Evolutionary conservation across 768 basidiomycete genomes (phyloP).

Genomic region (Filobasidium wieringae): DNA sequence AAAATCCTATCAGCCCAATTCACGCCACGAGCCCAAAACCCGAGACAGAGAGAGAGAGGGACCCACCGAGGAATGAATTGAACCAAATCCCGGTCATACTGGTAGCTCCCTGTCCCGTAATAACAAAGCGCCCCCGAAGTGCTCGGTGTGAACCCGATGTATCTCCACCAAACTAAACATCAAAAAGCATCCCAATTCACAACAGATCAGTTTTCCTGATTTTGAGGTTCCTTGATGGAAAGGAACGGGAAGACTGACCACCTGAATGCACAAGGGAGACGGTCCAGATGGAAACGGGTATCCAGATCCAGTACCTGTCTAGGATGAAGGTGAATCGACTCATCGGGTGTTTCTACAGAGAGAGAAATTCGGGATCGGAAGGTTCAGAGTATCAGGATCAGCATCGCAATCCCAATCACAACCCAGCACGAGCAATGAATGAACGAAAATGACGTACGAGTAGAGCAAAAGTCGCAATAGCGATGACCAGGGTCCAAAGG

Average conservation of each 20-base stretch:
- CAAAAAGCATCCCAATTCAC: too few relatives aligned
- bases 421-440: not conserved
- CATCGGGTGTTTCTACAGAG: slow-evolving; percentile 29
- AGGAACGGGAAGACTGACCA: slow-evolving; percentile 26
- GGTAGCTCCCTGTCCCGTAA: slow-evolving; percentile 16
- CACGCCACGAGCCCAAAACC: not conserved
- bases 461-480: slow-evolving; percentile 31
- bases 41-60: not conserved
- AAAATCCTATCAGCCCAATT: not conserved
- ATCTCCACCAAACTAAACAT: slow-evolving; percentile 26
- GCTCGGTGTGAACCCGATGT: slow-evolving; percentile 23
- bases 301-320: slow-evolving; percentile 21
- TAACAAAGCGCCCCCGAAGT: slow-evolving; percentile 26
- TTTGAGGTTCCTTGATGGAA: too few relatives aligned
- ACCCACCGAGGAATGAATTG: slow-evolving; percentile 34
- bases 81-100: slow-evolving; percentile 21
- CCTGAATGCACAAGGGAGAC: slow-evolving; percentile 28
- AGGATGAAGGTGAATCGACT: slow-evolving; percentile 21
- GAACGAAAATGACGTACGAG: slow-evolving; percentile 18
- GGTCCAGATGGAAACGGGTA: slow-evolving; percentile 20
- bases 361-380: not conserved
- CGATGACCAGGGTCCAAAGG: slow-evolving; percentile 34
- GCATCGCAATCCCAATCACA: not conserved
- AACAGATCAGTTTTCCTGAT: too few relatives aligned
- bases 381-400: not conserved